A percentile compares a stretch with the other conserved stretches of the same genome.
Evolutionary conservation across 352 stramenopile species (phyloP).

Genomic region (Pythium aristosporum): DNA sequence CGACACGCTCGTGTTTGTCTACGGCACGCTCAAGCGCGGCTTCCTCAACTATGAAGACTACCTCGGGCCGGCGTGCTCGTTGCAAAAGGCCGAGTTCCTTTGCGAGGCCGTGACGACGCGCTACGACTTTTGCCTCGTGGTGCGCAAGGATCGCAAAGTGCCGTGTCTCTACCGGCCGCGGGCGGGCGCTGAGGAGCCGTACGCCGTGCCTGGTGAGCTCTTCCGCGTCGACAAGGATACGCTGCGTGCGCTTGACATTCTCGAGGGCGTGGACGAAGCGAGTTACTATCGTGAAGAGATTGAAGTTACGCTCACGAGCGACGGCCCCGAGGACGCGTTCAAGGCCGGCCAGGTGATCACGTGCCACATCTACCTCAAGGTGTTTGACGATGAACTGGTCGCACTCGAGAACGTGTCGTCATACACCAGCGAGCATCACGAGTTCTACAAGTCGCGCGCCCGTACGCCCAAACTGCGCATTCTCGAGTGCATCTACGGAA

Average conservation of each 20-base stretch:
- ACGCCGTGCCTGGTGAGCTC: constrained; percentile 55
- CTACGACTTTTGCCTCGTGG: constrained; percentile 56
- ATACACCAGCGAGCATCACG: constrained; percentile 57
- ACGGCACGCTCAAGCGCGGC: constrained; percentile 76
- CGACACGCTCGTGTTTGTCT: constrained; percentile 70
- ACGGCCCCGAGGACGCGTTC: constrained; percentile 24
- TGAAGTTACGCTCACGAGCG: constrained; percentile 43
- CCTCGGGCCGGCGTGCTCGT: constrained; percentile 43
- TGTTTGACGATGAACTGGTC: constrained; percentile 46
- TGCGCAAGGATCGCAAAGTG: constrained; percentile 60
- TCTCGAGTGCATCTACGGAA: constrained; percentile 54
- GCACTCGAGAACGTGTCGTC: constrained; percentile 43
- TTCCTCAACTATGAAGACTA: constrained; percentile 76
- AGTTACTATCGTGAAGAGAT: constrained; percentile 72
- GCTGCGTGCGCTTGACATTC: constrained; percentile 62
- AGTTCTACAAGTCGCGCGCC: constrained; percentile 23
- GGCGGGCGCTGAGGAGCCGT: constrained; percentile 29
- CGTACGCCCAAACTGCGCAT: constrained; percentile 37
- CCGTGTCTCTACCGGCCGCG: constrained; percentile 60
- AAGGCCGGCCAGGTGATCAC: constrained; percentile 39
- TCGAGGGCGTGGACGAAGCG: constrained; percentile 67
- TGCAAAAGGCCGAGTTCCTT: constrained; percentile 52
- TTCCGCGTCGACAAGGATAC: constrained; percentile 57
- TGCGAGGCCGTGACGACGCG: constrained; percentile 37
- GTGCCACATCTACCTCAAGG: constrained; percentile 63